Conservation (phyloP, 1,284 basidiomycete genomes). For the Cutaneotrichosporon mucoides region DNA sequence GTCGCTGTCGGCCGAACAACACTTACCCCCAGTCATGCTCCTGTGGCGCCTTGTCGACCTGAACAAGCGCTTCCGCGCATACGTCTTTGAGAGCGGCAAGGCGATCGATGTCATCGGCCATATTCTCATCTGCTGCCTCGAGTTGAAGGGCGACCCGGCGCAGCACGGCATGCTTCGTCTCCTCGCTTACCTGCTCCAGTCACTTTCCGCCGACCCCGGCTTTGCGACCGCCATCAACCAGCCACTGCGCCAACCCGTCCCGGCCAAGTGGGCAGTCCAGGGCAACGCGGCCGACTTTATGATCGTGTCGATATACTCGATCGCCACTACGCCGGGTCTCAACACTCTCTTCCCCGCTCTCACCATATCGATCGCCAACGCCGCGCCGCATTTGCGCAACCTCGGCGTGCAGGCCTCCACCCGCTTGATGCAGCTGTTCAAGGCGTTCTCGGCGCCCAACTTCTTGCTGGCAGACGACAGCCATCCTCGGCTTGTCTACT, state of each 20-base stretch:
- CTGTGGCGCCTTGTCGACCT: conserved; percentile 87
- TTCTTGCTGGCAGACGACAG: conserved; percentile 91
- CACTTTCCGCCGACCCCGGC: conserved; percentile 73
- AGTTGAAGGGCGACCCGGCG: conserved; percentile 88
- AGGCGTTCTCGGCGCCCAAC: conserved; percentile 78
- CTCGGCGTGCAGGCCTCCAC: conserved; percentile 76
- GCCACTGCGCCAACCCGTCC: conserved; percentile 58
- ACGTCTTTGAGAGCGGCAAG: conserved; percentile 72
- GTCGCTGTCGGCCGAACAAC: neutral
- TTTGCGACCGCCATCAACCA: conserved; percentile 66
- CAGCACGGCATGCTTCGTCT: conserved; percentile 86
- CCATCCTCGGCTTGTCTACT: conserved; percentile 80
- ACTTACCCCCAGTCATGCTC: conserved; percentile 60
- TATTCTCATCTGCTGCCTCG: conserved; percentile 71
- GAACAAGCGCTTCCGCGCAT: conserved; percentile 88
- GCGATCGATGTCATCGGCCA: conserved; percentile 70
- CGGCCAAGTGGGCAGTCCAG: conserved; percentile 66
- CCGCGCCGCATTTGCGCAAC: conserved; percentile 77
- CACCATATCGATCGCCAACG: conserved; percentile 82
- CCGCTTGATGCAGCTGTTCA: conserved; percentile 78
- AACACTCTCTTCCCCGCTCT: conserved; percentile 86
- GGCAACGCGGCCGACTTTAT: conserved; percentile 81
- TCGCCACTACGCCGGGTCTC: conserved; percentile 82
- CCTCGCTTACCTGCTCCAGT: conserved; percentile 86
- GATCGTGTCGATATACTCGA: conserved; percentile 82